Conservation (phyloP, 768 basidiomycete genomes). For the Leccinum aurantiacum region DNA sequence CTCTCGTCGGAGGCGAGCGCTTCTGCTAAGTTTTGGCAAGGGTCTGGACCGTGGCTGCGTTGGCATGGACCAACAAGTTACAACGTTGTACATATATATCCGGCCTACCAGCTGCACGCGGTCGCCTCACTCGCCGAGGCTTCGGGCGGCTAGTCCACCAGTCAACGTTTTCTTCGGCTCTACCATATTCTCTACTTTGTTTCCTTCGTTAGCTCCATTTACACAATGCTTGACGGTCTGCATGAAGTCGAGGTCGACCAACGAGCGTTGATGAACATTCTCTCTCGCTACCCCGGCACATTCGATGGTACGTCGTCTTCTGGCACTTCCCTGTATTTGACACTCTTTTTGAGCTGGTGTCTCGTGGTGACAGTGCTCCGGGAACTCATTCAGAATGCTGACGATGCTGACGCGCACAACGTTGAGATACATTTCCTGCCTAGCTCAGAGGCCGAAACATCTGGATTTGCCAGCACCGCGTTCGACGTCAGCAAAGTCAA, state of each 20-base stretch:
- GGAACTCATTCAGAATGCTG: slow-evolving; percentile 58
- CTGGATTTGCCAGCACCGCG: background rate
- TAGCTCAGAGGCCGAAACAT: slow-evolving; percentile 5
- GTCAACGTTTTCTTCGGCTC: background rate
- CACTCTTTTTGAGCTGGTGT: background rate
- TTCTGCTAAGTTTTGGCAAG: background rate
- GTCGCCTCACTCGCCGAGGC: background rate
- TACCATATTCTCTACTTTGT: background rate
- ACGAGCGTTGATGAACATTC: slow-evolving; percentile 15
- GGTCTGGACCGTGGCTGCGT: background rate
- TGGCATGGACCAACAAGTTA: slow-evolving; percentile 4
- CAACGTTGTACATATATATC: background rate
- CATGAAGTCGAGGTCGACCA: slow-evolving; percentile 22
- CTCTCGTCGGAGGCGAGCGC: background rate
- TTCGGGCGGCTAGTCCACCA: background rate
- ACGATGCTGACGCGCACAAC: slow-evolving; percentile 42
- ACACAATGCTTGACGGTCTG: background rate
- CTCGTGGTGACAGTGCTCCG: slow-evolving; percentile 38
- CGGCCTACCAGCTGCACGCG: background rate
- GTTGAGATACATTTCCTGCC: slow-evolving; percentile 41
- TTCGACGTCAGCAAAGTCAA: background rate
- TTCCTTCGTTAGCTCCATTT: background rate
- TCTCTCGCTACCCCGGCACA: slow-evolving; percentile 18
- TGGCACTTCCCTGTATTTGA: background rate
- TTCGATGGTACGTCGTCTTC: slow-evolving; percentile 7